Evolutionary conservation across 2,329 filamentous ascomycete species (phyloP).

Genomic region (Zasmidium citrigriseum): DNA sequence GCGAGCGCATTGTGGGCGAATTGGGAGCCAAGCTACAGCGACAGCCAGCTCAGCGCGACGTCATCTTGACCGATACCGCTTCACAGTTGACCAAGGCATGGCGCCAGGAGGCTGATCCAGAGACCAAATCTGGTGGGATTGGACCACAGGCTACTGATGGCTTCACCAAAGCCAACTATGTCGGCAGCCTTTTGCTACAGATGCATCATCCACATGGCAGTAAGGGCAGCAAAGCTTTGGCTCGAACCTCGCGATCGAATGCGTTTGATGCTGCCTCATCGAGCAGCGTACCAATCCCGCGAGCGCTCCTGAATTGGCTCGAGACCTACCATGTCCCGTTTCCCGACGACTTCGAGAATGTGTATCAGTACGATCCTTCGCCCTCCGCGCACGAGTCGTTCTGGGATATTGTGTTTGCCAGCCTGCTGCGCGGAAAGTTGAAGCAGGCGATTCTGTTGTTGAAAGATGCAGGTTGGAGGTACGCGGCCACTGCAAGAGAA

Average conservation of each 20-base stretch:
- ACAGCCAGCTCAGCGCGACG: slow-evolving; percentile 22
- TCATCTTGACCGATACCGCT: slow-evolving; percentile 24
- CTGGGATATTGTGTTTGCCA: slow-evolving; percentile 80
- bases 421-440: slow-evolving; percentile 75
- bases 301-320: slow-evolving; percentile 81
- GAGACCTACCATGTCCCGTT: slow-evolving; percentile 73
- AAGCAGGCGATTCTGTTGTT: slow-evolving; percentile 67
- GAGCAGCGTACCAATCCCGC: slow-evolving; percentile 56
- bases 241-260: slow-evolving; percentile 11
- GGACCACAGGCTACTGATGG: slow-evolving; percentile 54
- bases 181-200: slow-evolving; percentile 76
- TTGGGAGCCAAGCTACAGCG: slow-evolving; percentile 37
- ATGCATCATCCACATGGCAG: slow-evolving; percentile 68
- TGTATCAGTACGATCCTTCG: slow-evolving; percentile 66
- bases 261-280: slow-evolving; percentile 39
- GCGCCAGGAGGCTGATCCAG: slow-evolving; percentile 23
- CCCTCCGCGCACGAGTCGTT: slow-evolving; percentile 76
- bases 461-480: slow-evolving; percentile 73
- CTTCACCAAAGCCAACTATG: slow-evolving; percentile 72
- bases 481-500: slow-evolving; percentile 63
- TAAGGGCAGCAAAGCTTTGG: slow-evolving; percentile 21
- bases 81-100: slow-evolving; percentile 32
- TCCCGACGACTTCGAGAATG: slow-evolving; percentile 64
- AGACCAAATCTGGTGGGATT: slow-evolving; percentile 34
- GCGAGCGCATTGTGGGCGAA: slow-evolving; percentile 65